Evolutionary conservation across 192 early-diverging fungal species (phyloP).

Genomic region (Backusella westeae): DNA sequence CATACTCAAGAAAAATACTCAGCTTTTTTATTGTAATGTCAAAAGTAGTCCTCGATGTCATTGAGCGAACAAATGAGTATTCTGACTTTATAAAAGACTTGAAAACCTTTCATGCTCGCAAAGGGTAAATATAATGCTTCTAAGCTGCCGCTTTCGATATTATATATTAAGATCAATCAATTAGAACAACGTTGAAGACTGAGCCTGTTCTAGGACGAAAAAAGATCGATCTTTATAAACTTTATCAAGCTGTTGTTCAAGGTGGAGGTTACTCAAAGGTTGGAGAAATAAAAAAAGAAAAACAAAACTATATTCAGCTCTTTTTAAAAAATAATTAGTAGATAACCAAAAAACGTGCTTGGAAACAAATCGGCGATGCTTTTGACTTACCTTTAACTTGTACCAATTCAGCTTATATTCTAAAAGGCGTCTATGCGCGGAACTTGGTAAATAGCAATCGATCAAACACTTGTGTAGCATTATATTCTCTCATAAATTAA

Average conservation of each 20-base stretch:
- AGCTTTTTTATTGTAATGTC: slow-evolving; percentile 6
- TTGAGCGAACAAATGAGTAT: slow-evolving; percentile 18
- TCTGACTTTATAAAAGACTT: slow-evolving; percentile 12
- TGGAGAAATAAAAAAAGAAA: not conserved
- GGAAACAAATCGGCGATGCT: slow-evolving; percentile 66
- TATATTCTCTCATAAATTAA: too few relatives aligned
- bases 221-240: slow-evolving; percentile 63
- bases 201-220: slow-evolving; percentile 77
- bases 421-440: slow-evolving; percentile 69
- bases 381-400: slow-evolving; percentile 79
- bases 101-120: slow-evolving; percentile 7
- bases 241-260: slow-evolving; percentile 55
- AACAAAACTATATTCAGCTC: not conserved
- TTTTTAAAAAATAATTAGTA: slow-evolving; percentile 15
- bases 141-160: not conserved
- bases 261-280: slow-evolving; percentile 73
- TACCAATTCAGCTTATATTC: slow-evolving; percentile 76
- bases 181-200: slow-evolving; percentile 43
- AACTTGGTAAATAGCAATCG: slow-evolving; percentile 40
- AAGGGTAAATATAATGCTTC: slow-evolving; percentile 1
- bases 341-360: slow-evolving; percentile 67
- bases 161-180: not conserved
- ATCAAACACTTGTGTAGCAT: not conserved
- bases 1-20: not conserved
- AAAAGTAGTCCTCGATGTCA: slow-evolving; percentile 14